Percentiles rank a stretch among this genome's conserved stretches.
phyloP scores from a whole-genome alignment of 192 early-diverging fungal species.

The Backusella australiensis region DNA sequence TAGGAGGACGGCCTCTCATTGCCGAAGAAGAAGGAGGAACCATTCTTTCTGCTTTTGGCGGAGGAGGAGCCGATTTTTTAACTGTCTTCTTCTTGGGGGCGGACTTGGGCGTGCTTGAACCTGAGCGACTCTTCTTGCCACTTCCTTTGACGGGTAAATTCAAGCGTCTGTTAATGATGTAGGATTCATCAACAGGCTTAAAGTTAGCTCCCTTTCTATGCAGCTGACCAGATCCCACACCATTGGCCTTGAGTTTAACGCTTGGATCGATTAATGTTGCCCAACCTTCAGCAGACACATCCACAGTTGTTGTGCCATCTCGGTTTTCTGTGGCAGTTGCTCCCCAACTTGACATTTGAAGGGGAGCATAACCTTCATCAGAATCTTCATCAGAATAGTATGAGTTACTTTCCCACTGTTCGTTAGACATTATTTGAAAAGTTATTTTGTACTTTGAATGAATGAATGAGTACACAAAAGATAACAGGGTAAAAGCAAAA shows the following conservation, averaged over 20 bases:
- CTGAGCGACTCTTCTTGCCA: slow-evolving; percentile 10
- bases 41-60: neutral
- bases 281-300: slow-evolving; percentile 12
- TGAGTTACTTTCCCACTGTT: neutral
- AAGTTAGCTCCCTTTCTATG: slow-evolving; percentile 36
- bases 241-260: slow-evolving; percentile 15
- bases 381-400: neutral
- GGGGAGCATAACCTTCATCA: neutral
- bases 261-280: slow-evolving; percentile 25
- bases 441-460: neutral
- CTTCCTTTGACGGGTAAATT: slow-evolving; percentile 8
- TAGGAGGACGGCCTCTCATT: neutral
- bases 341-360: slow-evolving; percentile 6
- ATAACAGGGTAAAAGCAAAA: neutral
- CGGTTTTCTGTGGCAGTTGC: neutral
- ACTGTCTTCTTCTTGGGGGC: neutral
- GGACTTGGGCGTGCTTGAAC: neutral
- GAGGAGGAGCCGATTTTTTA: neutral
- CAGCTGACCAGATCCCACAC: slow-evolving; percentile 28
- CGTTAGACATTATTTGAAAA: neutral
- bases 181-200: slow-evolving; percentile 32
- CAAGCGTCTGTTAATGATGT: slow-evolving; percentile 31
- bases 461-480: neutral
- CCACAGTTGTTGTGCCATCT: neutral
- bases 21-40: slow-evolving; percentile 3